These are phyloP conservation scores for Ceratocystis harringtonii DNA, from an alignment of 2,329 filamentous ascomycete species.

Conservation along the genomic window DNA sequence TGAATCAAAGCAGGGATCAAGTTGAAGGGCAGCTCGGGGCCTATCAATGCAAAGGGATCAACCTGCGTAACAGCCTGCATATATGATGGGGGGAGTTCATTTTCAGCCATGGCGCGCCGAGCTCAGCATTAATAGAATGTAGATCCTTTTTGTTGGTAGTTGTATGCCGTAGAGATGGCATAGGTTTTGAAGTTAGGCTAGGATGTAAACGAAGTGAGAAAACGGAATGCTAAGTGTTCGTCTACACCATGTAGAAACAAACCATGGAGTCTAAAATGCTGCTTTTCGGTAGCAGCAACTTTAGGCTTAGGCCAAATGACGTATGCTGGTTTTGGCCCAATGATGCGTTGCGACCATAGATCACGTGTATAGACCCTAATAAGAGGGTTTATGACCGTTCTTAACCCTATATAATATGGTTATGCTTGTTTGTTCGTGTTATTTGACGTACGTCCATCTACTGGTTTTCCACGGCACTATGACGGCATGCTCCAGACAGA, in stretches of 20 bases:
- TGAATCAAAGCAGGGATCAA: constrained; percentile 35
- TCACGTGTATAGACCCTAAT: background rate
- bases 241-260: background rate
- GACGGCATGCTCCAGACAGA: too few species aligned
- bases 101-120: background rate
- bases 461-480: too few species aligned
- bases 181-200: too few species aligned
- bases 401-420: too few species aligned
- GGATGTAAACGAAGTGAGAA: too few species aligned
- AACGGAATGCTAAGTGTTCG: background rate
- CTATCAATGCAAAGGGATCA: constrained; percentile 37
- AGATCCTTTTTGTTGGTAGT: background rate
- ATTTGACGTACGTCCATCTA: too few species aligned
- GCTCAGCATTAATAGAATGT: background rate
- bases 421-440: too few species aligned
- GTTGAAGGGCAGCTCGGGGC: constrained; percentile 28
- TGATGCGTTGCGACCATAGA: background rate
- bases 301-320: background rate
- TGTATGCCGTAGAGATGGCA: background rate
- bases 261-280: background rate
- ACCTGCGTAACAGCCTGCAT: constrained; percentile 31
- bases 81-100: constrained; percentile 35
- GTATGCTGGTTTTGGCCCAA: background rate
- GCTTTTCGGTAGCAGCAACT: background rate
- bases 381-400: background rate